Conservation (phyloP, 2,329 filamentous ascomycete species). For the Paraphoma sp. region DNA sequence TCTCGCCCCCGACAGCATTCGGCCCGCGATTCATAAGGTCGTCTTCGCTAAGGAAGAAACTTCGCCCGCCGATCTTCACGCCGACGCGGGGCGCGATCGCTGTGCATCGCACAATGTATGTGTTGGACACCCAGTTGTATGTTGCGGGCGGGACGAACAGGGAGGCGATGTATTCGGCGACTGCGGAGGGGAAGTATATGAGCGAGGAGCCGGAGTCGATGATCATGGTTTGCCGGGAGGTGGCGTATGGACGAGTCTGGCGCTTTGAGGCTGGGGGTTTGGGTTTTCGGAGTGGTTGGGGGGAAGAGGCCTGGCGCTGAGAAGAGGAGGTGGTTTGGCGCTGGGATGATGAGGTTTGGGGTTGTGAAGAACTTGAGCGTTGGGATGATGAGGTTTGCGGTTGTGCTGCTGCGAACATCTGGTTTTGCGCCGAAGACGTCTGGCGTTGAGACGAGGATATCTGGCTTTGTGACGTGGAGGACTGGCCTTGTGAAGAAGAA, state of each 20-base stretch:
- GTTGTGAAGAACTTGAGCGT: too few relatives aligned
- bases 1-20: constrained; percentile 12
- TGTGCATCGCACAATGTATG: constrained; percentile 22
- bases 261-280: background rate
- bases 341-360: too few relatives aligned
- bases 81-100: constrained; percentile 27
- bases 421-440: too few relatives aligned
- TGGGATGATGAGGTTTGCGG: too few relatives aligned
- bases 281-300: background rate
- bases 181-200: constrained; percentile 27
- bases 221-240: constrained; percentile 17
- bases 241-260: background rate
- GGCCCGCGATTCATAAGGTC: constrained; percentile 26
- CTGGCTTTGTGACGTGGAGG: too few relatives aligned
- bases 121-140: constrained; percentile 7
- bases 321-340: too few relatives aligned
- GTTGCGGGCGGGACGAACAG: constrained; percentile 27
- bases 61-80: constrained; percentile 17
- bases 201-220: constrained; percentile 35
- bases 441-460: too few relatives aligned
- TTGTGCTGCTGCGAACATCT: too few relatives aligned
- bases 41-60: constrained; percentile 19
- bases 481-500: too few relatives aligned
- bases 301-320: too few relatives aligned
- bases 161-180: constrained; percentile 24